Conservation (phyloP, 768 basidiomycete genomes). For the Termitomyces sp. region DNA sequence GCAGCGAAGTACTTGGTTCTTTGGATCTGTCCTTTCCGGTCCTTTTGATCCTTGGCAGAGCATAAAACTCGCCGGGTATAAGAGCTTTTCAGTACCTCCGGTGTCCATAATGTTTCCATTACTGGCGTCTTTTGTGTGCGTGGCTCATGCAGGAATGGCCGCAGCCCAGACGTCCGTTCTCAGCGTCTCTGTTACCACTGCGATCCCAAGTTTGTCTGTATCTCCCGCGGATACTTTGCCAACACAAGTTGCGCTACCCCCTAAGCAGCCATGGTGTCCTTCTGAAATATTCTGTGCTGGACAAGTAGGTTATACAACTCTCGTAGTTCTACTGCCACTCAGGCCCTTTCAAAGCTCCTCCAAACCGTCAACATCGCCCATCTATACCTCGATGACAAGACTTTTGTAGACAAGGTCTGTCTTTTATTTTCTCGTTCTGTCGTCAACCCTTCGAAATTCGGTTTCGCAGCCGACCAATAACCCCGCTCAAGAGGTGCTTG, state of each 20-base stretch:
- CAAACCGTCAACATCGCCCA: slow-evolving; percentile 82
- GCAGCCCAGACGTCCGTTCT: slow-evolving; percentile 16
- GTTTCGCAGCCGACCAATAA: slow-evolving; percentile 64
- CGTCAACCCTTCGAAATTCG: background rate
- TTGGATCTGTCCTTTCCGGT: background rate
- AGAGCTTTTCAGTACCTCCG: background rate
- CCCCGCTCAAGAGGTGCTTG: slow-evolving; percentile 55
- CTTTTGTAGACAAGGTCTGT: slow-evolving; percentile 69
- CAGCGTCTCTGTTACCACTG: slow-evolving; percentile 45
- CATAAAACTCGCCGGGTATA: background rate
- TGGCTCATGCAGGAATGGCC: slow-evolving; percentile 12
- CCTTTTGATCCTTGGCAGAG: background rate
- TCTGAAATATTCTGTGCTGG: slow-evolving; percentile 80
- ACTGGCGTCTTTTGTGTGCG: slow-evolving; percentile 13
- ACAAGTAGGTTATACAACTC: slow-evolving; percentile 36
- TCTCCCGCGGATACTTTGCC: slow-evolving; percentile 49
- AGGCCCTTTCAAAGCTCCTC: slow-evolving; percentile 37
- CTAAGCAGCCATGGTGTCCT: slow-evolving; percentile 70
- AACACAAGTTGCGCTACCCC: slow-evolving; percentile 59
- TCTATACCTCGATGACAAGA: slow-evolving; percentile 78
- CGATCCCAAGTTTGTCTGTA: slow-evolving; percentile 58
- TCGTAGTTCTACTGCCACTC: background rate
- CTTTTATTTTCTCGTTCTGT: background rate
- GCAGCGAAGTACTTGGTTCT: background rate
- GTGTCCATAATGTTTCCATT: slow-evolving; percentile 18